Evolutionary conservation across 305 asterid species (phyloP).

Genomic region (Solanum hybrid): DNA sequence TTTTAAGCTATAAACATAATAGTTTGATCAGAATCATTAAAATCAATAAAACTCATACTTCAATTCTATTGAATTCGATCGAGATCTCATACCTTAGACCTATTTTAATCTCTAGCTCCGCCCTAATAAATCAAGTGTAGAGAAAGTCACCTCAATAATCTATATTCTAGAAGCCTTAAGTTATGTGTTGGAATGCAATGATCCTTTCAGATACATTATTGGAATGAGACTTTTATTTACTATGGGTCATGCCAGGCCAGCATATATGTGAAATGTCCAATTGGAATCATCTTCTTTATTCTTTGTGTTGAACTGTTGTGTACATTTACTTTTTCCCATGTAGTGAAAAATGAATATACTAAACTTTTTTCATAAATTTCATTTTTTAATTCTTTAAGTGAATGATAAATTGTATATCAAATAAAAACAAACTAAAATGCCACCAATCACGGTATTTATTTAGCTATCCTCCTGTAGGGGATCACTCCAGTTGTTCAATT

Average conservation of each 20-base stretch:
- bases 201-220: not conserved
- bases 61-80: not conserved
- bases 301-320: not conserved
- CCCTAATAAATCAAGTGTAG: not conserved
- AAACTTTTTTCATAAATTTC: not conserved
- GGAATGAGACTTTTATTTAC: not conserved
- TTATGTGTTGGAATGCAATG: not conserved
- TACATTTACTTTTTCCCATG: not conserved
- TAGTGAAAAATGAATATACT: not conserved
- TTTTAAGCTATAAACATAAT: not conserved
- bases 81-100: accelerated
- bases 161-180: not conserved
- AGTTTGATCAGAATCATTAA: not conserved
- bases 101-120: not conserved
- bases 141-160: not conserved
- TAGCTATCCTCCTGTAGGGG: not conserved
- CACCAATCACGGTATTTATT: not conserved
- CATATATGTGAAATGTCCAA: not conserved
- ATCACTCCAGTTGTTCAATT: not conserved
- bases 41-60: not conserved
- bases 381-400: not conserved
- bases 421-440: not conserved
- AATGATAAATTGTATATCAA: not conserved
- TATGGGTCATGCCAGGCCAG: not conserved
- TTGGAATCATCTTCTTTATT: not conserved